Evolutionary conservation across 2,329 filamentous ascomycete genomes (phyloP), one percentile per base, ranked within the genome.

Genomic region (Talaromyces sp.): DNA sequence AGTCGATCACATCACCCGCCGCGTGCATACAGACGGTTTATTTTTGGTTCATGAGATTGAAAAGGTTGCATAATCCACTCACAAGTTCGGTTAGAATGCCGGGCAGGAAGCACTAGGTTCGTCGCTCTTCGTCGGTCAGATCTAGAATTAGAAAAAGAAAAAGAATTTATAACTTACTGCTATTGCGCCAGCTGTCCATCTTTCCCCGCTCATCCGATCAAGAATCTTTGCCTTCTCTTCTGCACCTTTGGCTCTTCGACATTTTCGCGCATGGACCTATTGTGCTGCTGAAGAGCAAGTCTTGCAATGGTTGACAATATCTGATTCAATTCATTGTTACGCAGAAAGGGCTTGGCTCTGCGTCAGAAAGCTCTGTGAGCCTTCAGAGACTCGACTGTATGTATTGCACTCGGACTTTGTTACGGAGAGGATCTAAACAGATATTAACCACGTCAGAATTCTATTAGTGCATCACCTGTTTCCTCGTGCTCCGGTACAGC

Each of bases 151-250:
- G 48, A 61, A 55, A 39, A 28, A 18, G 28, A 33, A 61, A 37
- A 23, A 54, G 14, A 42, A n/a, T 44, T 54, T 57, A 62, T 63
- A 57, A 57, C 54, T 28, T 25, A 39, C 50, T 56, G 42, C 42
- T 57, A 35, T 42, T 63, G 62, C 56, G 33, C 62, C 57, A 25
- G 58, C 37, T 35, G 33, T 60, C 46, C 44, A 48, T 42, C 62
- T 60, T n/a, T 58, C 62, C 52, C 62, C 62, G 48, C 58, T 60
- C 58, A 63, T 48, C 40, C 48, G 40, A 56, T 39, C 33, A 48
- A 40, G 50, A 48, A 56, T n/a, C 18, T 40, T 54, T 18, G 40
- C 18, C 55, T 48, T 42, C 8, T 37, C 3, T 11, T 31, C 35
- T 42, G 16, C 23, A 55, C 11, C 11, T 35, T 37, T 54, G n/a